Conservation (phyloP, 2,329 filamentous ascomycete species). For the Colletotrichum melonis region DNA sequence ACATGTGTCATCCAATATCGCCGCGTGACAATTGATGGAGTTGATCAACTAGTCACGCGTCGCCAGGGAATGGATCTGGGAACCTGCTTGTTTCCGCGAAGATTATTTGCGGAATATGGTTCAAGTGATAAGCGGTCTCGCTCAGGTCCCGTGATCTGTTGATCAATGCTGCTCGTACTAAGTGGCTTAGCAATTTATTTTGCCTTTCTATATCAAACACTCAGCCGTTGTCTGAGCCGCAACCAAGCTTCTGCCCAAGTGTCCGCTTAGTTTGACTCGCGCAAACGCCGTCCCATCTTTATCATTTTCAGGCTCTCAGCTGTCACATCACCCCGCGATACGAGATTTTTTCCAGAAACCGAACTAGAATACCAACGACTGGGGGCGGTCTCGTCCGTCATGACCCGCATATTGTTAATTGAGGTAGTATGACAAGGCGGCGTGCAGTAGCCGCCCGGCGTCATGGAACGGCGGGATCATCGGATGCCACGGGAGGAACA, state of each 20-base stretch:
- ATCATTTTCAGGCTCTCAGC: neutral
- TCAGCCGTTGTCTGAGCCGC: neutral
- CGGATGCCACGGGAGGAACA: neutral
- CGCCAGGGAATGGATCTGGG: neutral
- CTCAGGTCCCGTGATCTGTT: neutral
- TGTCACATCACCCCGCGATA: neutral
- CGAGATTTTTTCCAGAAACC: neutral
- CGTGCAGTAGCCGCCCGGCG: neutral
- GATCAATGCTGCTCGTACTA: neutral
- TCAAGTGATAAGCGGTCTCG: neutral
- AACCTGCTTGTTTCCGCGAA: neutral
- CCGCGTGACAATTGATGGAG: neutral
- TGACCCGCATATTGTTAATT: neutral
- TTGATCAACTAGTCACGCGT: neutral
- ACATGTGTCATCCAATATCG: neutral
- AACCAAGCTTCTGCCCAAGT: neutral
- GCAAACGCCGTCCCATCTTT: neutral
- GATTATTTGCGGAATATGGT: neutral
- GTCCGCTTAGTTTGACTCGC: neutral
- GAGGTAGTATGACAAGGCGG: neutral
- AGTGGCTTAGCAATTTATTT: neutral
- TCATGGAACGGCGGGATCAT: neutral
- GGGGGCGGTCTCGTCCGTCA: too few species aligned
- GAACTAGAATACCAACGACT: neutral
- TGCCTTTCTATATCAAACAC: neutral